phyloP scores from a whole-genome alignment of 179 eudicot species.

The Spergularia azorica region DNA sequence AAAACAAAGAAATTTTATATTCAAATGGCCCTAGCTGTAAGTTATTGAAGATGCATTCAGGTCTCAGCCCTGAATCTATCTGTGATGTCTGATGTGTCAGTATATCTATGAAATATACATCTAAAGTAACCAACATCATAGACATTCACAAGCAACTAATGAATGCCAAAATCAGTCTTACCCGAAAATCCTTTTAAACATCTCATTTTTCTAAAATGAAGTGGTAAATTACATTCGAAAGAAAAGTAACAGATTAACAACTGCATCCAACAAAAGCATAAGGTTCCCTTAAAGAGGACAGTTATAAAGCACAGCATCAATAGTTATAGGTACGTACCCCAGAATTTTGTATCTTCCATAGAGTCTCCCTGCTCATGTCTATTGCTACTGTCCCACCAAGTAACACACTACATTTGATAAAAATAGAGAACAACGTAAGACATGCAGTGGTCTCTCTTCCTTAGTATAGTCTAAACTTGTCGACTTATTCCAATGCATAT shows the following conservation, averaged over 20 bases:
- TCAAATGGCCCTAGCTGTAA: neutral
- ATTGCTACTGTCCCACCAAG: slow-evolving; percentile 56
- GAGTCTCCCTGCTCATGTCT: slow-evolving; percentile 49
- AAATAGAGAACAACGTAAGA: slow-evolving; percentile 16
- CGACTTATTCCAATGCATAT: neutral
- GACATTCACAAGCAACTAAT: neutral
- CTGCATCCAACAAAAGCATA: neutral
- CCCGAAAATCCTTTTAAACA: neutral
- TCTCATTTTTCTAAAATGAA: neutral
- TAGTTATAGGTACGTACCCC: slow-evolving; percentile 54
- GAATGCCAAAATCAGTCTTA: no score
- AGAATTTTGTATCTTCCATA: slow-evolving; percentile 70
- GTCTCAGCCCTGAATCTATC: neutral
- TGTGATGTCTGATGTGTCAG: neutral
- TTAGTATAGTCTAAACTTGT: neutral
- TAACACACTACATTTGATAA: slow-evolving; percentile 46
- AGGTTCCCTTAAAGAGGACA: neutral
- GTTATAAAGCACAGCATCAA: neutral
- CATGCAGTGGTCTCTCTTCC: neutral
- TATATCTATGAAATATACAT: neutral
- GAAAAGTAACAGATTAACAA: neutral
- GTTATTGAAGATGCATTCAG: neutral
- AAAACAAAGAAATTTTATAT: neutral
- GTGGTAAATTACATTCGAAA: neutral
- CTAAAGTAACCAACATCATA: neutral